A percentile compares a stretch with the other conserved stretches of the same genome.
Evolutionary conservation across 108 stramenopile species (phyloP).

Genomic region (Aureococcus anophagefferens): DNA sequence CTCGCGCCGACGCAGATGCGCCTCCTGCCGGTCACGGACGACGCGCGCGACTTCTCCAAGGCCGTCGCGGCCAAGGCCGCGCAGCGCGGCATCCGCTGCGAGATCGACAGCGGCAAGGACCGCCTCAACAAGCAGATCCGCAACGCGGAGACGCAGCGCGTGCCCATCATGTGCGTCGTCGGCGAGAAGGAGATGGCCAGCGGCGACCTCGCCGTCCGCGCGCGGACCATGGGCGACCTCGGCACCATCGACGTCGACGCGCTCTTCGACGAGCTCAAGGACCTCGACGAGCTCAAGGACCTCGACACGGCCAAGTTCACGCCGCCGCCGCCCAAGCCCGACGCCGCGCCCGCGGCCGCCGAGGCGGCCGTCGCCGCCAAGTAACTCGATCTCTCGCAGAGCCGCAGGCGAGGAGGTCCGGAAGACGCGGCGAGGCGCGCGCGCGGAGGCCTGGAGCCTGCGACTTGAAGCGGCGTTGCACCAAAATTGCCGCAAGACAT

Average conservation of each 20-base stretch:
- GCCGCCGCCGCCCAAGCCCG: too few species aligned
- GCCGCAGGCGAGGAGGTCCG: too few species aligned
- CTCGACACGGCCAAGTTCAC: too few species aligned
- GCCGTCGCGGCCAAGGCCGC: conserved; percentile 67
- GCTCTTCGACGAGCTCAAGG: background rate
- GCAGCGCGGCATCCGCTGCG: conserved; percentile 68
- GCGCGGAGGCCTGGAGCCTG: too few species aligned
- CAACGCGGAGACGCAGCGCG: conserved; percentile 78
- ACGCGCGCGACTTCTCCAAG: conserved; percentile 69
- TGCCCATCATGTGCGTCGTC: conserved; percentile 89
- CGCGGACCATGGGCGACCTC: conserved; percentile 70
- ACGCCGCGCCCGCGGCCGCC: too few species aligned
- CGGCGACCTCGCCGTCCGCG: conserved; percentile 69
- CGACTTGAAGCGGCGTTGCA: too few species aligned
- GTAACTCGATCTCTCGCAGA: too few species aligned
- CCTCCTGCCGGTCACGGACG: conserved; percentile 87
- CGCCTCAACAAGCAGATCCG: conserved; percentile 92
- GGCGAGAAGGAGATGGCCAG: conserved; percentile 81
- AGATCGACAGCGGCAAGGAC: conserved; percentile 75
- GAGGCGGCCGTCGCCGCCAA: too few species aligned
- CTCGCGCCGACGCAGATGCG: conserved; percentile 79
- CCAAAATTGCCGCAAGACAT: too few species aligned
- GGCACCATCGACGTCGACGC: conserved; percentile 61
- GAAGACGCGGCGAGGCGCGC: too few species aligned
- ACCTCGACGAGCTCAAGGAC: background rate